Evolutionary conservation across 2,329 filamentous ascomycete species (phyloP).

Genomic region (Xylaria sp.): DNA sequence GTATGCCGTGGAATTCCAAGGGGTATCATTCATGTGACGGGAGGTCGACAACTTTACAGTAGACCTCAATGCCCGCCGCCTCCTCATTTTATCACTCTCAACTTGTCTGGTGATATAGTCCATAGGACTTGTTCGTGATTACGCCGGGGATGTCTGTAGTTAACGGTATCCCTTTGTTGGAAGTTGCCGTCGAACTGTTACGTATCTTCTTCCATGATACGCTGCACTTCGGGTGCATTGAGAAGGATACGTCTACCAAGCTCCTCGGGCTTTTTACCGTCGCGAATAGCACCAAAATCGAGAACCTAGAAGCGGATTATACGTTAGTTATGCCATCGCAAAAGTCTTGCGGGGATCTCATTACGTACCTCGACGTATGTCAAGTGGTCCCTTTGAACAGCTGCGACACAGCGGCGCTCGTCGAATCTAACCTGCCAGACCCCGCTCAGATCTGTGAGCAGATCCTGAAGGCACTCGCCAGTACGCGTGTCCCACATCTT

Average conservation of each 20-base stretch:
- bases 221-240: constrained; percentile 60
- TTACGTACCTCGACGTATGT: constrained; percentile 91
- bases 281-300: constrained; percentile 92
- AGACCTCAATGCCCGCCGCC: too few species aligned
- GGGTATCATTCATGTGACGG: too few species aligned
- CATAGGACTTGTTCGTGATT: neutral
- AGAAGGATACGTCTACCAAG: constrained; percentile 79
- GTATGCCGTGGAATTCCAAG: too few species aligned
- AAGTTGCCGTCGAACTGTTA: constrained; percentile 6
- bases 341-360: neutral
- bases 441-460: constrained; percentile 91
- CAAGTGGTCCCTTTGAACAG: constrained; percentile 88
- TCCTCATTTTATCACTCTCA: neutral
- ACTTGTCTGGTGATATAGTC: neutral
- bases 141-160: neutral
- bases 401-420: constrained; percentile 90
- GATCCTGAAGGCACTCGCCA: constrained; percentile 89
- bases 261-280: constrained; percentile 78
- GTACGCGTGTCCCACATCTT: constrained; percentile 99
- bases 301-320: constrained; percentile 70
- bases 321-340: constrained; percentile 41
- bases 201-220: constrained; percentile 41
- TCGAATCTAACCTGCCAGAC: constrained; percentile 99
- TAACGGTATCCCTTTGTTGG: neutral
- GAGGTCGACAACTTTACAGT: too few species aligned